These are phyloP conservation scores for Aspergillus sp. DNA, from an alignment of 2,329 filamentous ascomycete species.

Conservation along the genomic window DNA sequence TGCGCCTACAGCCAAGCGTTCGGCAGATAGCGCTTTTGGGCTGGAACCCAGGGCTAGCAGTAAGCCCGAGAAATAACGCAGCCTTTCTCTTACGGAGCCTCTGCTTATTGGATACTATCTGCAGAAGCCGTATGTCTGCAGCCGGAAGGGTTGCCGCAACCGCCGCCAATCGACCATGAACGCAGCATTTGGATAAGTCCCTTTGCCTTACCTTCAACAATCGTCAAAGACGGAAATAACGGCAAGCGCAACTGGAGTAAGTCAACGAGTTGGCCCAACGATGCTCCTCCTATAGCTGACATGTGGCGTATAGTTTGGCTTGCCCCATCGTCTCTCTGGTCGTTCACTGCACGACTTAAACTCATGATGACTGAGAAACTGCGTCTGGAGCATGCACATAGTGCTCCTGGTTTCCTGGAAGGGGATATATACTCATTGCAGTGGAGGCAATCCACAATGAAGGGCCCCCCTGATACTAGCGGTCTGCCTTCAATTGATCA, in stretches of 20 bases:
- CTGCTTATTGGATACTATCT: neutral
- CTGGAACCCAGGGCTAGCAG: neutral
- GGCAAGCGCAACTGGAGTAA: conserved; percentile 28
- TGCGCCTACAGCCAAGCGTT: conserved; percentile 14
- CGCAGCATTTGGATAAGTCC: conserved; percentile 16
- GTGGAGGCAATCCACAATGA: conserved; percentile 6
- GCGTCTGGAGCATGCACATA: conserved; percentile 20
- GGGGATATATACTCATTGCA: conserved; percentile 22
- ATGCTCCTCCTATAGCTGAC: neutral
- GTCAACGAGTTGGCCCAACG: conserved; percentile 1
- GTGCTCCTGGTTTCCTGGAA: conserved; percentile 15
- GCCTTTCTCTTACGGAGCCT: neutral
- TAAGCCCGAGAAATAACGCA: too few species aligned
- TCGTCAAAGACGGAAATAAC: conserved; percentile 10
- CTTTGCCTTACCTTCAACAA: conserved; percentile 11
- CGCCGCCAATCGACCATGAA: conserved; percentile 1
- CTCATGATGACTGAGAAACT: conserved; percentile 18
- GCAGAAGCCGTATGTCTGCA: neutral
- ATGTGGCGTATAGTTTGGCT: conserved; percentile 12
- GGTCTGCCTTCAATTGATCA: conserved; percentile 10
- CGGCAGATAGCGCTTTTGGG: conserved; percentile 18
- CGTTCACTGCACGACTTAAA: conserved; percentile 16
- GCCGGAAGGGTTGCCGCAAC: neutral
- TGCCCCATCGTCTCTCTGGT: conserved; percentile 17
- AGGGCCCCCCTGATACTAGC: conserved; percentile 16